Percentiles rank a stretch among this genome's conserved stretches.
Evolutionary conservation across 768 basidiomycete genomes (phyloP).

Genomic region (Phlebiopsis gigantea): DNA sequence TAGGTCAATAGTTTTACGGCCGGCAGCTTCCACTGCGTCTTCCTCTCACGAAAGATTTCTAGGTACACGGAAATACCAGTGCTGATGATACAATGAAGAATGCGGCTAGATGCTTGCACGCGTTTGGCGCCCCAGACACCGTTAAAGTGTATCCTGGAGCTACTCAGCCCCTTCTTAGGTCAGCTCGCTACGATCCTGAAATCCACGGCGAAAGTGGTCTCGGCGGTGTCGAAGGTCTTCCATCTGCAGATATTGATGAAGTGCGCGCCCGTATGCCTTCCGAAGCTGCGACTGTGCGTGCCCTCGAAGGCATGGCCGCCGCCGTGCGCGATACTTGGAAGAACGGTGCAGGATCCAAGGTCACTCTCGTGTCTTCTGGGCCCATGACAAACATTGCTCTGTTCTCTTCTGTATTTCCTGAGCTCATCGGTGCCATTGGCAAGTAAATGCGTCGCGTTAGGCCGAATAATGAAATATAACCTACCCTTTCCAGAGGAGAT

Average conservation of each 20-base stretch:
- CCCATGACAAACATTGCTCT: constrained; percentile 77
- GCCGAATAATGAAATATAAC: neutral
- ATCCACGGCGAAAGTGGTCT: constrained; percentile 85
- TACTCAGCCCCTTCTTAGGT: constrained; percentile 58
- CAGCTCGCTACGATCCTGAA: constrained; percentile 58
- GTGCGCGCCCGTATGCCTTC: constrained; percentile 45
- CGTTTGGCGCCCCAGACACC: constrained; percentile 57
- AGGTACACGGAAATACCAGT: constrained; percentile 82
- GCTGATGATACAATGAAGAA: constrained; percentile 61
- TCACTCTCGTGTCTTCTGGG: constrained; percentile 70
- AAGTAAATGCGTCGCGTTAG: neutral
- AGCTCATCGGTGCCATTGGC: constrained; percentile 44
- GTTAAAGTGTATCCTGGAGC: constrained; percentile 70
- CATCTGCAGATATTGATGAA: constrained; percentile 38
- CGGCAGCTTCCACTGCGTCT: no score
- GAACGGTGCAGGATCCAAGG: constrained; percentile 50
- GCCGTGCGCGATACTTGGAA: constrained; percentile 53
- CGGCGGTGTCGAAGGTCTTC: constrained; percentile 78
- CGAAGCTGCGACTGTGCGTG: constrained; percentile 41
- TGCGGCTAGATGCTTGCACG: constrained; percentile 70
- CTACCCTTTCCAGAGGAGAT: constrained; percentile 41
- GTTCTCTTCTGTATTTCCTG: constrained; percentile 37
- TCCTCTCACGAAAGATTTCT: no score
- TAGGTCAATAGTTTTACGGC: constrained; percentile 25
- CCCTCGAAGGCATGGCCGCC: constrained; percentile 64